Evolutionary conservation across 148 eudicot species (phyloP), one percentile per base, ranked within the genome.

Genomic region (Rhododendron williamsianum): DNA sequence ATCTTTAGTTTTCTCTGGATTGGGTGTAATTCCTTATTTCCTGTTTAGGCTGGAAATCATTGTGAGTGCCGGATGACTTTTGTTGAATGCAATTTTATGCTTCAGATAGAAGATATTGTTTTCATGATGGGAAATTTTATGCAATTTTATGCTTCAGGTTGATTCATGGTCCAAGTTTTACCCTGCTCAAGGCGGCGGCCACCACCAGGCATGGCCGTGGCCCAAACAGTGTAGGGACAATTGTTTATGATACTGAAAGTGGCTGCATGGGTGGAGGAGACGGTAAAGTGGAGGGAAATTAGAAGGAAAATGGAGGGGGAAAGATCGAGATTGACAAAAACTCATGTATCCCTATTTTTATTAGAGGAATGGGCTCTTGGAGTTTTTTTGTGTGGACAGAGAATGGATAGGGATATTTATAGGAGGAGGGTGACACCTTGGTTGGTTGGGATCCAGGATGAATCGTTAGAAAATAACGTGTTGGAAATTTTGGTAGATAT

Each of bases 241-340:
- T 43, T 30, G 65, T 52, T 35, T 56, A 7, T 3, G 76, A 90
- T 51, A 78, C 25, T 60, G 36, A 69, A 11, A 3, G 6, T 11
- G 74, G 33, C 74, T 30, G 74, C 36, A 4, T 3, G 36, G 13
- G 69, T 19, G 36, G 65, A 33, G 38, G 74, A 30, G 51, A 56
- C 36, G 54, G 52, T 83, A 82, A 83, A 30, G 48, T 85, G 83
- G 77, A 89, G 81, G 83, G 89, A 5, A 38, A 56, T n/a, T 36
- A 71, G 71, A 48, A 69, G 74, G 74, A 0, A 67, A 27, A 25
- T 2, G 36, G 36, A 10, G 35, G 35, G 71, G 78, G 67, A 16
- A 58, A 60, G 43, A n/a, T n/a, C n/a, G n/a, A 27, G 74, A 69
- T 11, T 27, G 30, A 30, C 35, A 69, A 38, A 69, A 69, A 10